Conservation (phyloP, 2,329 filamentous ascomycete genomes). For the Fusarium chaquense region DNA sequence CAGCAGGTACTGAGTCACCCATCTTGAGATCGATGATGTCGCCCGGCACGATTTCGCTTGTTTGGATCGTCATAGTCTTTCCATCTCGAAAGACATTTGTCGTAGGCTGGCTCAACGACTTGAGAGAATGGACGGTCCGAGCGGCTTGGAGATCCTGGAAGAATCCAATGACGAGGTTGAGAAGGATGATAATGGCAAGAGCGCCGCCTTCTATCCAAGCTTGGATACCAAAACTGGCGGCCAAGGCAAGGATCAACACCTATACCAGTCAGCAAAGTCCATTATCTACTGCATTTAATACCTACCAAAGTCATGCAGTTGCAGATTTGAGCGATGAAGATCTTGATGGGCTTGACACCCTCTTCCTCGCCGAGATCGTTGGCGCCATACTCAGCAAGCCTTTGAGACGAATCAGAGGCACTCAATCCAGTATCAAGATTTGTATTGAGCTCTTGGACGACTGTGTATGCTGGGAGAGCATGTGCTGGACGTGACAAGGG, state of each 20-base stretch:
- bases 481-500: conserved; percentile 73
- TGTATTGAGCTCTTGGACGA: conserved; percentile 66
- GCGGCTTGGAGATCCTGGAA: conserved; percentile 60
- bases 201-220: conserved; percentile 72
- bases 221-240: conserved; percentile 66
- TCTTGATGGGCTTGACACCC: conserved; percentile 71
- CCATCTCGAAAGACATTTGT: conserved; percentile 39
- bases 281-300: not conserved
- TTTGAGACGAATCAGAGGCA: conserved; percentile 63
- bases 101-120: conserved; percentile 51
- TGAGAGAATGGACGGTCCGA: conserved; percentile 61
- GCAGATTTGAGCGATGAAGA: conserved; percentile 73
- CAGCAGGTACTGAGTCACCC: conserved; percentile 71
- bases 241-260: conserved; percentile 67
- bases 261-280: conserved; percentile 29
- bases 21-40: conserved; percentile 67
- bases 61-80: conserved; percentile 28
- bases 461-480: conserved; percentile 64
- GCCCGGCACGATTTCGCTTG: conserved; percentile 55
- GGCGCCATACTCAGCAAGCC: conserved; percentile 67
- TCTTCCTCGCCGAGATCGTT: conserved; percentile 73
- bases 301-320: conserved; percentile 76
- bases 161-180: conserved; percentile 68
- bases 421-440: conserved; percentile 70
- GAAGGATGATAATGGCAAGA: conserved; percentile 66